phyloP scores from a whole-genome alignment of 2,329 filamentous ascomycete species.

The Pyricularia pennisetigena region DNA sequence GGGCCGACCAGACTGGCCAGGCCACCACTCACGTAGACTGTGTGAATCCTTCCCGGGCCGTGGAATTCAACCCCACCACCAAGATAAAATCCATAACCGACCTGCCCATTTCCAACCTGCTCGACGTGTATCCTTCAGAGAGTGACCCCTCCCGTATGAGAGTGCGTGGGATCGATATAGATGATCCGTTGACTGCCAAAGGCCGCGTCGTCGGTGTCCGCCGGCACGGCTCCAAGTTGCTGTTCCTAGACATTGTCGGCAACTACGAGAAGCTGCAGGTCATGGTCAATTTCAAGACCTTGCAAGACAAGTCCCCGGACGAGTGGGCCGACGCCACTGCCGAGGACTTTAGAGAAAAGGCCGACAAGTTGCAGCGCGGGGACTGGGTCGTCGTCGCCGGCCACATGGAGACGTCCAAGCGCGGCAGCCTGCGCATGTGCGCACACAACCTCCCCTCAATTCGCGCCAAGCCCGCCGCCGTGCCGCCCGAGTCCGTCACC shows the following conservation, averaged over 20 bases:
- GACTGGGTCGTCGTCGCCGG: slow-evolving; percentile 75
- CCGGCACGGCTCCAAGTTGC: slow-evolving; percentile 62
- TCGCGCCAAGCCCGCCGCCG: slow-evolving; percentile 8
- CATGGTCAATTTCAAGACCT: slow-evolving; percentile 57
- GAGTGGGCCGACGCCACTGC: slow-evolving; percentile 15
- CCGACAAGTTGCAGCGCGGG: slow-evolving; percentile 62
- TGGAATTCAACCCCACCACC: background rate
- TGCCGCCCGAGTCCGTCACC: slow-evolving; percentile 45
- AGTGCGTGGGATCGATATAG: background rate
- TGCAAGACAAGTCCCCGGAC: background rate
- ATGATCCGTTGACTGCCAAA: background rate
- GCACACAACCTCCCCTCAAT: slow-evolving; percentile 60
- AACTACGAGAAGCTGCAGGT: slow-evolving; percentile 65
- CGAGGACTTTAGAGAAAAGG: slow-evolving; percentile 44
- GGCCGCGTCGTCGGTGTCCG: slow-evolving; percentile 69
- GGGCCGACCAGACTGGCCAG: background rate
- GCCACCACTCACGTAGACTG: background rate
- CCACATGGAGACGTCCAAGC: slow-evolving; percentile 54
- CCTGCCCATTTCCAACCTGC: background rate
- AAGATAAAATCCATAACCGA: background rate
- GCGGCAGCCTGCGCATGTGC: slow-evolving; percentile 68
- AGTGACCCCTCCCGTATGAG: background rate
- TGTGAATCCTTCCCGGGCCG: background rate
- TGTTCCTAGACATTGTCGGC: slow-evolving; percentile 75
- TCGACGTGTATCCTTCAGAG: background rate